Conservation (phyloP, 805 yeast species). For the Millerozyma miso region DNA sequence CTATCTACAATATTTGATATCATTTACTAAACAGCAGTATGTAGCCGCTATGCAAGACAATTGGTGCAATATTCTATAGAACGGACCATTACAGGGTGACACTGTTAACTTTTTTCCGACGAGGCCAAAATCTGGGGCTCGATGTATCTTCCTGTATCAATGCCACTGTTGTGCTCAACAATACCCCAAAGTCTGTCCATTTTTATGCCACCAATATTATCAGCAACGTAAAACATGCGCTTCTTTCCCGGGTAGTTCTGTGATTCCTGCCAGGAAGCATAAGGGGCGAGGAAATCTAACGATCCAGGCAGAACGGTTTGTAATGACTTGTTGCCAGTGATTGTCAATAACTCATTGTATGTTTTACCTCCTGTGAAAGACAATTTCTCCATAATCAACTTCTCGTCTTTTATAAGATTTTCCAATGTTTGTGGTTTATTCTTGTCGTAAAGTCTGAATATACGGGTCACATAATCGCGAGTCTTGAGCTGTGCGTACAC, state of each 20-base stretch:
- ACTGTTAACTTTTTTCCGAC: no score
- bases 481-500: slow-evolving; percentile 48
- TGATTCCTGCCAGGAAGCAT: slow-evolving; percentile 35
- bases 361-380: slow-evolving; percentile 62
- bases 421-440: slow-evolving; percentile 62
- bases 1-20: background rate
- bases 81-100: no score
- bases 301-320: slow-evolving; percentile 26
- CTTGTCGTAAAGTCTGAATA: slow-evolving; percentile 65
- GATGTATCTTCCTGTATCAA: slow-evolving; percentile 60
- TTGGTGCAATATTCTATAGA: no score
- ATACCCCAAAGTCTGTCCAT: slow-evolving; percentile 87
- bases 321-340: slow-evolving; percentile 34
- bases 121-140: slow-evolving; percentile 7
- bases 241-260: slow-evolving; percentile 30
- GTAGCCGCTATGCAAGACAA: no score
- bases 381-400: slow-evolving; percentile 63
- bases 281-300: slow-evolving; percentile 18
- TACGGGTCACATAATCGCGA: slow-evolving; percentile 63
- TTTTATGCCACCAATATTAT: slow-evolving; percentile 73
- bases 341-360: slow-evolving; percentile 55
- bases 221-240: slow-evolving; percentile 54
- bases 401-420: slow-evolving; percentile 57
- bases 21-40: no score
- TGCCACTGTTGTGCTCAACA: slow-evolving; percentile 62